Base-by-base conservation (phyloP, 345 rosid species). In the Corchorus capsularis region DNA sequence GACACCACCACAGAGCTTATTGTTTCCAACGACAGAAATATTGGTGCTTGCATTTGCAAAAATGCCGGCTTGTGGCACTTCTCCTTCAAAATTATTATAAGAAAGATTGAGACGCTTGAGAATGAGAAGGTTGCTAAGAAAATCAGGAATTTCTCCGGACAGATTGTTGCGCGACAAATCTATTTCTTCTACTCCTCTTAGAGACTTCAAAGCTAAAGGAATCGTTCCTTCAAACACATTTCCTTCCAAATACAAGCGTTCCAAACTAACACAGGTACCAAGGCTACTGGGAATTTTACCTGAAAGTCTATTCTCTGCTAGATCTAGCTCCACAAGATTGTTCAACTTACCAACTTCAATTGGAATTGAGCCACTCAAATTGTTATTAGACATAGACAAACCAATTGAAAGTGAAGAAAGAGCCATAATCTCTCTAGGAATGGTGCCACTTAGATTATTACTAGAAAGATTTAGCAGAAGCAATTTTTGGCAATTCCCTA, bases 331-430 rank as follows among this genome's bases (percentile, higher is more conserved):
- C 72, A 20, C 72, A 46, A 47, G 37, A 49, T 69, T 19, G 19
- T 46, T 5, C 41, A 69, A 5, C 37, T 69, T 49, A 49, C 37
- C 41, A 14, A 27, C 72, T 53, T 82, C 83, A 3, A 16, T 4
- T 16, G 84, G 86, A 4, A 79, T 45, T 27, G 72, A 39, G 69
- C 86, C 85, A 9, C 72, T 79, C 66, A 85, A 77, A 17, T 11
- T 66, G 73, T 85, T 81, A 60, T 46, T 4, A 16, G 86, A 81
- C 75, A 83, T 15, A 55, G 63, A 71, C 82, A 85, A 57, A 27
- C 35, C n/a, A n/a, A n/a, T n/a, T n/a, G n/a, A n/a, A n/a, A n/a
- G n/a, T n/a, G n/a, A n/a, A n/a, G n/a, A n/a, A n/a, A n/a, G n/a
- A n/a, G n/a, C n/a, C n/a, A n/a, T n/a, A n/a, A n/a, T n/a, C n/a